Percentiles rank a stretch among this genome's conserved stretches.
Conservation (phyloP, 208 protist species). For the Leishmania tropica region DNA sequence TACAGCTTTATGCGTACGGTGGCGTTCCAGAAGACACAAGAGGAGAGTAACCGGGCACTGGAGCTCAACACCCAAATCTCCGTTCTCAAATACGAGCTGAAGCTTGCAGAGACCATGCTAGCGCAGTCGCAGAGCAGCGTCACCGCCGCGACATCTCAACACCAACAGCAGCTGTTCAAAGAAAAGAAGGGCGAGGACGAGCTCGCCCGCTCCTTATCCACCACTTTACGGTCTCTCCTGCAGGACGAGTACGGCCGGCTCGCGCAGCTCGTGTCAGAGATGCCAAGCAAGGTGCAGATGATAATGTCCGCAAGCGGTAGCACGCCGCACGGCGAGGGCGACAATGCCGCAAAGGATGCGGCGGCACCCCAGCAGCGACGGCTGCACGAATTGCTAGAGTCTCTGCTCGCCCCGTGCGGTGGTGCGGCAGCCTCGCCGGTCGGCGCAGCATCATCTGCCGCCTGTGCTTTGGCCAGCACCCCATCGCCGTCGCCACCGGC, state of each 20-base stretch:
- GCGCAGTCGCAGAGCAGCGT: conserved; percentile 1
- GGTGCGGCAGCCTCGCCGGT: not conserved
- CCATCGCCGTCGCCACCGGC: not conserved
- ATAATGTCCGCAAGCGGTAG: not conserved
- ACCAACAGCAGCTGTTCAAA: conserved; percentile 17
- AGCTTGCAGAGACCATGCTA: conserved; percentile 23
- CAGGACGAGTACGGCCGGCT: conserved; percentile 32
- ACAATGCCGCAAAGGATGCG: no score
- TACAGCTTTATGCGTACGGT: conserved; percentile 12
- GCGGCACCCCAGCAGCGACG: conserved; percentile 4
- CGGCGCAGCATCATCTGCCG: not conserved
- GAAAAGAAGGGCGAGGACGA: conserved; percentile 19
- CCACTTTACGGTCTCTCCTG: conserved; percentile 26
- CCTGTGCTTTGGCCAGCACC: not conserved
- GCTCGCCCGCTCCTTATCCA: conserved; percentile 5
- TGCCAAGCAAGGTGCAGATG: conserved; percentile 32
- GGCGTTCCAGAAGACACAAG: not conserved
- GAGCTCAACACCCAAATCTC: conserved; percentile 28
- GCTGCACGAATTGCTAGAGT: conserved; percentile 8
- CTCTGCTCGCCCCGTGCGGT: not conserved
- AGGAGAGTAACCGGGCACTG: conserved; percentile 19
- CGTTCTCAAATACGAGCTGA: conserved; percentile 24
- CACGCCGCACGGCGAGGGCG: not conserved
- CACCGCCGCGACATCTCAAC: not conserved
- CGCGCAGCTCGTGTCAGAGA: conserved; percentile 33